phyloP scores from a whole-genome alignment of 2,329 filamentous ascomycete species.

The Fusarium newnesense region DNA sequence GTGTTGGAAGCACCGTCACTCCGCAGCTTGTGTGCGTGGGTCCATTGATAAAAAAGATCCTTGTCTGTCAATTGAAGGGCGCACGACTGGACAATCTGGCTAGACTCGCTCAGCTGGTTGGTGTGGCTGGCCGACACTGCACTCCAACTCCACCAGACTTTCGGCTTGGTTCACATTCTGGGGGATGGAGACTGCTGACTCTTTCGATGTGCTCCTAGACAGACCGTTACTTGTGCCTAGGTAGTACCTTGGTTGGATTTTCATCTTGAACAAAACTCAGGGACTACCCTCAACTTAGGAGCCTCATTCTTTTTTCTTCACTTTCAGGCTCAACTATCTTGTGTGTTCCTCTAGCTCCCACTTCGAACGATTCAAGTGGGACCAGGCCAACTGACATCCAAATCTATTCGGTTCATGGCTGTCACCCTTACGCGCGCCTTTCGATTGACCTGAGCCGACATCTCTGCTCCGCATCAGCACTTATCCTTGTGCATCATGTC shows the following conservation, averaged over 20 bases:
- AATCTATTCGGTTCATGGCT: constrained; percentile 15
- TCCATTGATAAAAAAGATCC: constrained; percentile 31
- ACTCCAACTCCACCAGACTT: constrained; percentile 29
- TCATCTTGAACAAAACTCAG: constrained; percentile 43
- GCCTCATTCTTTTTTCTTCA: constrained; percentile 18
- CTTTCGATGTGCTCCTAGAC: constrained; percentile 22
- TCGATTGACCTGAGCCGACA: constrained; percentile 35
- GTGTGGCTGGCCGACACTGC: constrained; percentile 32
- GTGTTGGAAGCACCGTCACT: constrained; percentile 27
- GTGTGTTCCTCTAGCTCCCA: constrained; percentile 6
- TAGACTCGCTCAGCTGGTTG: constrained; percentile 35
- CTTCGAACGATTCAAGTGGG: constrained; percentile 22
- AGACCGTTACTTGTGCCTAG: constrained; percentile 18
- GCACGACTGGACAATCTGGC: constrained; percentile 41
- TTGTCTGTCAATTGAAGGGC: constrained; percentile 47
- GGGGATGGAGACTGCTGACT: constrained; percentile 28
- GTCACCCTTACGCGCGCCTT: constrained; percentile 39
- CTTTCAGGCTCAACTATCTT: constrained; percentile 16
- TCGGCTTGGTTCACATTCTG: constrained; percentile 12
- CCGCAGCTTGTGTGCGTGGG: constrained; percentile 19
- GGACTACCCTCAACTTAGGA: constrained; percentile 19
- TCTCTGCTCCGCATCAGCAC: constrained; percentile 20
- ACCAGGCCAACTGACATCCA: constrained; percentile 15
- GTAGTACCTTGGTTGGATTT: neutral
- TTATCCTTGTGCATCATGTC: constrained; percentile 44